A percentile compares a stretch with the other conserved stretches of the same genome.
Evolutionary conservation across 2,329 filamentous ascomycete genomes (phyloP).

Genomic region (Apiospora saccharicola): DNA sequence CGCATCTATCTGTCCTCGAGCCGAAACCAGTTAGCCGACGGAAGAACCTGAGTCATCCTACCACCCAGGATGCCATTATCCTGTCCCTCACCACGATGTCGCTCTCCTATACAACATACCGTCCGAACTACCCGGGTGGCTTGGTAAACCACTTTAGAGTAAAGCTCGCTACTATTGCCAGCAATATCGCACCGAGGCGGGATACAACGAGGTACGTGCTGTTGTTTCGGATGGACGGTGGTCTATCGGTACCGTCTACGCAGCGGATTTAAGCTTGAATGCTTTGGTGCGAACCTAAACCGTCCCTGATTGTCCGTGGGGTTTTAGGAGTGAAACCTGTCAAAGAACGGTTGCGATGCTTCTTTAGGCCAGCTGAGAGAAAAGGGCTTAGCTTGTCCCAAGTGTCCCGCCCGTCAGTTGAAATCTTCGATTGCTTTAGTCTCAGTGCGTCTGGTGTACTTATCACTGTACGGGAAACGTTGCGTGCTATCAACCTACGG

Average conservation of each 20-base stretch:
- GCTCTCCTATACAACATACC: neutral
- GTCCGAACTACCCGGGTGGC: neutral
- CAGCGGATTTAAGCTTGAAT: constrained; percentile 6
- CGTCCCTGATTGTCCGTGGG: constrained; percentile 2
- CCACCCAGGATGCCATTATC: neutral
- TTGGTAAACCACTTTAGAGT: neutral
- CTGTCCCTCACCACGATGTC: neutral
- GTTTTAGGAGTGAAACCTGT: constrained; percentile 21
- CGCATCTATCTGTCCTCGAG: no score
- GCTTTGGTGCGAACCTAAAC: constrained; percentile 7
- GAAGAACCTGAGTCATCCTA: neutral
- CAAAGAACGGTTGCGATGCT: constrained; percentile 1
- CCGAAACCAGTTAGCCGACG: neutral
- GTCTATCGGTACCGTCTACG: neutral
- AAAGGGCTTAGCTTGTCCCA: constrained; percentile 12
- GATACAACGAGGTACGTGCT: neutral
- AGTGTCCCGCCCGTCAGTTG: constrained; percentile 1
- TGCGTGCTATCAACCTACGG: neutral
- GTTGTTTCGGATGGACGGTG: constrained; percentile 12
- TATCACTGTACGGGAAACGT: neutral
- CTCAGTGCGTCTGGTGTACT: neutral
- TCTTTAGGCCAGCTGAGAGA: neutral
- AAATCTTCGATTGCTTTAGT: neutral
- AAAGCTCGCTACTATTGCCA: neutral
- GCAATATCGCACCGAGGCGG: neutral